Conservation (phyloP, 257 asterid genomes). For the Galeopsis tetrahit region DNA sequence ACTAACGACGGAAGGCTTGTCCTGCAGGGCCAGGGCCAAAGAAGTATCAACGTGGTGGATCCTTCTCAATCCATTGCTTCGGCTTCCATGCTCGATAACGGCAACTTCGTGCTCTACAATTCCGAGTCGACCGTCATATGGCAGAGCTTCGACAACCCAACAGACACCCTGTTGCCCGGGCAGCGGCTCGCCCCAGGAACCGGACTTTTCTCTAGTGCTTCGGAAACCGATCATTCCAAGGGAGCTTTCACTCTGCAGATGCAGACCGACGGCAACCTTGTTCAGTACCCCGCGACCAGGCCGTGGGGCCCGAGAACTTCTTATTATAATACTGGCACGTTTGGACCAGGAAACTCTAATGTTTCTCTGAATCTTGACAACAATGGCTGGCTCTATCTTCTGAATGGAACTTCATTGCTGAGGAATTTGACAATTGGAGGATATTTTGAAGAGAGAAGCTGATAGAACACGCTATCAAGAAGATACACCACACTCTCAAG, state of each 20-base stretch:
- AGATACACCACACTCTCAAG: too few relatives aligned
- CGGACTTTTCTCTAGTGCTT: slow-evolving; percentile 48
- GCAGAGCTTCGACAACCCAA: slow-evolving; percentile 64
- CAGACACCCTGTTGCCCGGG: too few relatives aligned
- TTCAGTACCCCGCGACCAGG: slow-evolving; percentile 42
- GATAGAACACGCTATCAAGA: too few relatives aligned
- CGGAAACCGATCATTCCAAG: slow-evolving; percentile 30
- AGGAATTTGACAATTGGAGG: slow-evolving; percentile 40
- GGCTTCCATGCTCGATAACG: slow-evolving; percentile 59
- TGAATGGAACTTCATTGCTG: slow-evolving; percentile 4
- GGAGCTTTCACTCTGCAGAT: slow-evolving; percentile 48
- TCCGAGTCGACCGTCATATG: slow-evolving; percentile 34
- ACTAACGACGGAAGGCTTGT: slow-evolving; percentile 44
- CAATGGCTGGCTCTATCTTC: slow-evolving; percentile 52
- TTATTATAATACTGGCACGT: slow-evolving; percentile 31
- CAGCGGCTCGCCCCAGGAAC: slow-evolving; percentile 34
- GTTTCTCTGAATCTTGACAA: slow-evolving; percentile 42
- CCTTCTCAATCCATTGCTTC: slow-evolving; percentile 18
- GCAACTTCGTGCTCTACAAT: slow-evolving; percentile 56
- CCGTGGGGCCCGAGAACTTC: not conserved
- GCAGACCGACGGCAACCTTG: slow-evolving; percentile 62
- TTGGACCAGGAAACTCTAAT: slow-evolving; percentile 1
- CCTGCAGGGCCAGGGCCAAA: too few relatives aligned
- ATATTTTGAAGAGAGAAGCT: not conserved
- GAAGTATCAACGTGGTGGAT: slow-evolving; percentile 2